These are phyloP conservation scores for Candida sp. DNA, from an alignment of 1,139 yeast species.

Conservation along the genomic window DNA sequence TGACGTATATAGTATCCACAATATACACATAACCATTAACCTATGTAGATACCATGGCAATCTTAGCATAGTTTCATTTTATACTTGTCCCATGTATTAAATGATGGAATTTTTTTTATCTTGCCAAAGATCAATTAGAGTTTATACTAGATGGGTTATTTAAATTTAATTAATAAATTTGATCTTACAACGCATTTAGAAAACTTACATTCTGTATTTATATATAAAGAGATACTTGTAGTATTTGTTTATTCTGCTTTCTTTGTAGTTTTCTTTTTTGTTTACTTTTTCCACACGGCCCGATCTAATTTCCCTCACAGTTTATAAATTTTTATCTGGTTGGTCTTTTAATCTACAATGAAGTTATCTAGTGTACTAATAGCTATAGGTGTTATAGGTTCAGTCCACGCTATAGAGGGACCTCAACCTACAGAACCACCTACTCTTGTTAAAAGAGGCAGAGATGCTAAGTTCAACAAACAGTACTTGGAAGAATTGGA, in stretches of 20 bases:
- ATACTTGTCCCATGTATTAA: constrained; percentile 30
- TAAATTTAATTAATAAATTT: background rate
- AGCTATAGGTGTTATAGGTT: constrained; percentile 8
- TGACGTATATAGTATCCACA: background rate
- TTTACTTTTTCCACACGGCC: no score
- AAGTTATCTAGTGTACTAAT: constrained; percentile 8
- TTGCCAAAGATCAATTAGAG: constrained; percentile 32
- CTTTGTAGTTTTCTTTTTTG: no score
- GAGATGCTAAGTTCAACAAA: constrained; percentile 38
- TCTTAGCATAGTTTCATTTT: constrained; percentile 49
- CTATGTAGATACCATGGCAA: constrained; percentile 23
- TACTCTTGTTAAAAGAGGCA: constrained; percentile 25
- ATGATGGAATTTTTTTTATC: constrained; percentile 40
- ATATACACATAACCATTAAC: background rate
- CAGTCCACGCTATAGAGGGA: constrained; percentile 9
- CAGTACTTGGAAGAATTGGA: constrained; percentile 30
- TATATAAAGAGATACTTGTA: no score
- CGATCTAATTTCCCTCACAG: no score
- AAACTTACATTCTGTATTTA: background rate
- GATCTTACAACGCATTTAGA: constrained; percentile 1
- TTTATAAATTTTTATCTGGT: no score
- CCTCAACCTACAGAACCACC: constrained; percentile 7
- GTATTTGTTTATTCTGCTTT: no score
- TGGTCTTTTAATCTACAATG: constrained; percentile 2
- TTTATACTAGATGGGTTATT: constrained; percentile 4